Evolutionary conservation across 192 early-diverging fungal genomes (phyloP).

Genomic region (Coemansia sp.): DNA sequence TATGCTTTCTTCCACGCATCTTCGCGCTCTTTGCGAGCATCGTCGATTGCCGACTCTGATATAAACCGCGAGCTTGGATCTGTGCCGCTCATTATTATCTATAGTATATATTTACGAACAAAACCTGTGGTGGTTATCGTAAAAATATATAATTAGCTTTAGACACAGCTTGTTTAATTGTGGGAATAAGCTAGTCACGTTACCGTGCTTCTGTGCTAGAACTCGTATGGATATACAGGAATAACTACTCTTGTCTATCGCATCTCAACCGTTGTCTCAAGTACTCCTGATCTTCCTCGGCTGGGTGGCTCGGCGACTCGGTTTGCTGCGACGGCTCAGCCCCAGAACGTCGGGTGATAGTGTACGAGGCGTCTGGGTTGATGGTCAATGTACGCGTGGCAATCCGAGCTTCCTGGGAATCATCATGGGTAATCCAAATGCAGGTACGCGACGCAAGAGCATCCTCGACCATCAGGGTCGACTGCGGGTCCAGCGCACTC

Average conservation of each 20-base stretch:
- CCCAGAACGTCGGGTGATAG: neutral
- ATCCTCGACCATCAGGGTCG: slow-evolving; percentile 69
- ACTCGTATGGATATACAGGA: too few species aligned
- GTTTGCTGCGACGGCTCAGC: too few species aligned
- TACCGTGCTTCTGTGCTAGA: too few species aligned
- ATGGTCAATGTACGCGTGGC: slow-evolving; percentile 43
- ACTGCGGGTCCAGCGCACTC: slow-evolving; percentile 75
- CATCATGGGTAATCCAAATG: slow-evolving; percentile 82
- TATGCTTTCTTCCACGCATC: slow-evolving; percentile 42
- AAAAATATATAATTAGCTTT: too few species aligned
- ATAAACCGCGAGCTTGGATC: slow-evolving; percentile 44
- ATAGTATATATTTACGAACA: neutral
- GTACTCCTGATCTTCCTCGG: too few species aligned
- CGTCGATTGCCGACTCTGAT: slow-evolving; percentile 32
- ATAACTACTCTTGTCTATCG: too few species aligned
- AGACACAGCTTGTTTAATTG: neutral
- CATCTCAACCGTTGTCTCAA: too few species aligned
- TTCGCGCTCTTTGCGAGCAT: slow-evolving; percentile 40
- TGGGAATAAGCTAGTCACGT: neutral
- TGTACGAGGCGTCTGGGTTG: slow-evolving; percentile 29
- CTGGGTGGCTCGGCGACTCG: too few species aligned
- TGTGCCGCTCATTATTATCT: neutral
- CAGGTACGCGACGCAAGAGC: slow-evolving; percentile 65
- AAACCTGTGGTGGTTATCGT: neutral
- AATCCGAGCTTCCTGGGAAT: slow-evolving; percentile 63